Conservation (phyloP, 306 rosid genomes). For the Inga laurina region DNA sequence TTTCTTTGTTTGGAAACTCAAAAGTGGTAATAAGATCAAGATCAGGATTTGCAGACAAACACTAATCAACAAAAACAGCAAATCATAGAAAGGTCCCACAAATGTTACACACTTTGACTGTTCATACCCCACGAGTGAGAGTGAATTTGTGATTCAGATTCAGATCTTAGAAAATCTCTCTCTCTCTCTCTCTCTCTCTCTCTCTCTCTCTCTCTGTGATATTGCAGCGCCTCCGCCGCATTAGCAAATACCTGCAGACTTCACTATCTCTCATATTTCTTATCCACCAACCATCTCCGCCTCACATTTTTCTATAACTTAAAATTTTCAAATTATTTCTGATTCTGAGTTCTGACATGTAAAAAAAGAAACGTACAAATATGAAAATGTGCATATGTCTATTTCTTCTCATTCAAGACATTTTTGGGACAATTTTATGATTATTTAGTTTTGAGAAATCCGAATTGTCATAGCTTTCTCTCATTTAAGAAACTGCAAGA, state of each 20-base stretch:
- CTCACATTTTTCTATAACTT: neutral
- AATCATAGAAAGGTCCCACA: neutral
- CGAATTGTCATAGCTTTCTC: neutral
- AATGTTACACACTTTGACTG: neutral
- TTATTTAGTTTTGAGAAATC: neutral
- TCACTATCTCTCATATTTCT: neutral
- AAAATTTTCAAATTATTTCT: neutral
- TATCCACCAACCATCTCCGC: neutral
- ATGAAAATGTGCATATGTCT: neutral
- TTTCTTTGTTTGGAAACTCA: neutral
- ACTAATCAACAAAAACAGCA: neutral
- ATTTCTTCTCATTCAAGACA: neutral
- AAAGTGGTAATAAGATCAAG: neutral
- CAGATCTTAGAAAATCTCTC: neutral
- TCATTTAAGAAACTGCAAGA: conserved; percentile 9
- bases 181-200: neutral
- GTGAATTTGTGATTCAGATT: neutral
- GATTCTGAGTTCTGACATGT: neutral
- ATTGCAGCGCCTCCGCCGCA: conserved; percentile 14
- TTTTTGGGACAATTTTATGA: neutral
- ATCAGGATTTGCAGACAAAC: neutral
- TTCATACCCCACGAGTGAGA: neutral
- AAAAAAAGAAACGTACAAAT: neutral
- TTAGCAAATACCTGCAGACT: neutral
- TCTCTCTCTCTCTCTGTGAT: neutral